Conservation (phyloP, 1,139 yeast genomes). For the Oligophagozyma castellii region DNA sequence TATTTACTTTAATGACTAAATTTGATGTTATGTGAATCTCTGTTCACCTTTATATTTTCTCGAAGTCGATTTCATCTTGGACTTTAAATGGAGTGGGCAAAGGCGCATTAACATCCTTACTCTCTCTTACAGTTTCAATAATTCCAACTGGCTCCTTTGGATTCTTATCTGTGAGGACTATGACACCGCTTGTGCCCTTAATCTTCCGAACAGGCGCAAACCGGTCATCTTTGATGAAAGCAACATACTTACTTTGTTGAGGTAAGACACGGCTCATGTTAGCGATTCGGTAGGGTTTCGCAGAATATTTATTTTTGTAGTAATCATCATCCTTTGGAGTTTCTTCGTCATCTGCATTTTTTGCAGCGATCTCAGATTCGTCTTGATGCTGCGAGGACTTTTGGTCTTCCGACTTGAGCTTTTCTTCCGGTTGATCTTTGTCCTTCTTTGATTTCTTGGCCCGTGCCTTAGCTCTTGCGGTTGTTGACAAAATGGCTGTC, state of each 20-base stretch:
- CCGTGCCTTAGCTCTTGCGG: constrained; percentile 83
- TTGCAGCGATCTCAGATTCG: constrained; percentile 13
- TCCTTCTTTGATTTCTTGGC: constrained; percentile 64
- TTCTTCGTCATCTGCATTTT: constrained; percentile 19
- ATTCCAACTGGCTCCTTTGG: constrained; percentile 54
- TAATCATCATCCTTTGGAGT: constrained; percentile 23
- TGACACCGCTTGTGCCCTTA: constrained; percentile 69
- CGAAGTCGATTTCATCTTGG: constrained; percentile 21
- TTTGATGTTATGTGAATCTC: no score
- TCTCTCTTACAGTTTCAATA: constrained; percentile 78
- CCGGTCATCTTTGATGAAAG: constrained; percentile 64
- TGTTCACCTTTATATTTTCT: constrained; percentile 8
- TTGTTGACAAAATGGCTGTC: constrained; percentile 88
- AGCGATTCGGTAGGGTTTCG: constrained; percentile 52
- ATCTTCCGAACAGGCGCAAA: constrained; percentile 75
- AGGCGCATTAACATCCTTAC: constrained; percentile 76
- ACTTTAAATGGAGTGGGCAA: constrained; percentile 66
- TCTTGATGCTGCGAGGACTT: constrained; percentile 25
- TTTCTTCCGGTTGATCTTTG: constrained; percentile 25
- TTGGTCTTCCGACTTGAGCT: constrained; percentile 24
- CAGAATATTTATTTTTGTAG: constrained; percentile 29
- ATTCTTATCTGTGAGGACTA: constrained; percentile 57
- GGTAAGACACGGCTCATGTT: constrained; percentile 87
- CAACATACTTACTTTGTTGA: constrained; percentile 71
- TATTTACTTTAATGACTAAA: no score